Conservation (phyloP, 2,329 filamentous ascomycete species). For the Orbilia ellipsospora region DNA sequence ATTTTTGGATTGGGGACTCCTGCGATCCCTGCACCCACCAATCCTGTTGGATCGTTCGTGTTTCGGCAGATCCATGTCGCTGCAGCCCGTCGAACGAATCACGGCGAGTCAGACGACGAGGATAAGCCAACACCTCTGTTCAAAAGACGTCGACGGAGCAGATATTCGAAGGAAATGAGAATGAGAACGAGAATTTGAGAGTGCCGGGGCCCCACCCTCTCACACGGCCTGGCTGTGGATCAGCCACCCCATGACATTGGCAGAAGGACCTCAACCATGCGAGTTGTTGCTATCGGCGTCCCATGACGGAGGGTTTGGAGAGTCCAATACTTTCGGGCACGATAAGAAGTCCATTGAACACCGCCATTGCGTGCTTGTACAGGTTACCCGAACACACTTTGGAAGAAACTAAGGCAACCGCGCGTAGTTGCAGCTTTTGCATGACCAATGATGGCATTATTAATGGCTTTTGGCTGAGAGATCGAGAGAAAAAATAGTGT, state of each 20-base stretch:
- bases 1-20: conserved; percentile 46
- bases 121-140: conserved; percentile 11
- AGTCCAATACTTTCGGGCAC: conserved; percentile 38
- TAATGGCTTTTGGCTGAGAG: background rate
- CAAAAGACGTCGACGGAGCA: background rate
- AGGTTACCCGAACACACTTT: conserved; percentile 27
- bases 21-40: conserved; percentile 50
- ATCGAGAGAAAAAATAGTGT: conserved; percentile 13
- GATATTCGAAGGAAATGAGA: too few relatives aligned
- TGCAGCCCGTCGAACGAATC: conserved; percentile 46
- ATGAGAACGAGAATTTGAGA: too few relatives aligned
- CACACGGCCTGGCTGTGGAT: conserved; percentile 51
- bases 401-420: conserved; percentile 46
- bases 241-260: conserved; percentile 47
- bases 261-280: conserved; percentile 37
- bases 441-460: conserved; percentile 24
- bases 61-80: conserved; percentile 52
- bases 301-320: conserved; percentile 36
- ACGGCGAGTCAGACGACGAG: conserved; percentile 50
- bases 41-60: conserved; percentile 38
- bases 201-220: conserved; percentile 15
- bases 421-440: conserved; percentile 47
- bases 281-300: conserved; percentile 41
- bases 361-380: conserved; percentile 43
- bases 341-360: conserved; percentile 12